A percentile compares a stretch with the other conserved stretches of the same genome.
Evolutionary conservation across 768 basidiomycete genomes (phyloP).

Genomic region (Termitomyces heimii): DNA sequence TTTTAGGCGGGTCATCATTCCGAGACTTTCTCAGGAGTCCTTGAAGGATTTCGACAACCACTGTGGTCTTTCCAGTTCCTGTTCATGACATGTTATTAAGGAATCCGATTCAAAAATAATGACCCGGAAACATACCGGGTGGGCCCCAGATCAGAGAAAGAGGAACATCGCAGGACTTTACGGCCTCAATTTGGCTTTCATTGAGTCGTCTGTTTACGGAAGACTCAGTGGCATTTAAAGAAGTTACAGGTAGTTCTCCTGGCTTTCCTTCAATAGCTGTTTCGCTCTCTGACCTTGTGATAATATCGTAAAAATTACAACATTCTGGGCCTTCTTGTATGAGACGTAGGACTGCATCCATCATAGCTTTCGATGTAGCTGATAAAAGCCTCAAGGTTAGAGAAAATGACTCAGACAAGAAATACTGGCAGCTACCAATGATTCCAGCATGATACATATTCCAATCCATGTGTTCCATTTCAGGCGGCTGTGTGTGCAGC

Average conservation of each 20-base stretch:
- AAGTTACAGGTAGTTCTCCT: not conserved
- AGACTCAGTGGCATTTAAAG: not conserved
- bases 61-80: slow-evolving; percentile 73
- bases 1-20: slow-evolving; percentile 31
- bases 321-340: slow-evolving; percentile 34
- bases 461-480: slow-evolving; percentile 57
- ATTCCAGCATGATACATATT: slow-evolving; percentile 59
- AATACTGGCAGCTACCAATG: slow-evolving; percentile 34
- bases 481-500: slow-evolving; percentile 55
- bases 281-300: slow-evolving; percentile 27
- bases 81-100: not conserved
- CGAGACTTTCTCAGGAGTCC: slow-evolving; percentile 27
- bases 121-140: slow-evolving; percentile 35
- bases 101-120: not conserved
- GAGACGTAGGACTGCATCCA: slow-evolving; percentile 52
- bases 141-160: slow-evolving; percentile 60
- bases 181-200: slow-evolving; percentile 37
- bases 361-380: slow-evolving; percentile 63
- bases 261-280: not conserved
- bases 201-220: slow-evolving; percentile 29
- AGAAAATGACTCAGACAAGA: not conserved
- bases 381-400: not conserved
- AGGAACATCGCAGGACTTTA: too few species aligned
- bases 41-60: slow-evolving; percentile 55
- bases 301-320: slow-evolving; percentile 44